Evolutionary conservation across 169 alveolate genomes (phyloP), one percentile per base, ranked within the genome.

Genomic region (Cyclospora cayetanensis): DNA sequence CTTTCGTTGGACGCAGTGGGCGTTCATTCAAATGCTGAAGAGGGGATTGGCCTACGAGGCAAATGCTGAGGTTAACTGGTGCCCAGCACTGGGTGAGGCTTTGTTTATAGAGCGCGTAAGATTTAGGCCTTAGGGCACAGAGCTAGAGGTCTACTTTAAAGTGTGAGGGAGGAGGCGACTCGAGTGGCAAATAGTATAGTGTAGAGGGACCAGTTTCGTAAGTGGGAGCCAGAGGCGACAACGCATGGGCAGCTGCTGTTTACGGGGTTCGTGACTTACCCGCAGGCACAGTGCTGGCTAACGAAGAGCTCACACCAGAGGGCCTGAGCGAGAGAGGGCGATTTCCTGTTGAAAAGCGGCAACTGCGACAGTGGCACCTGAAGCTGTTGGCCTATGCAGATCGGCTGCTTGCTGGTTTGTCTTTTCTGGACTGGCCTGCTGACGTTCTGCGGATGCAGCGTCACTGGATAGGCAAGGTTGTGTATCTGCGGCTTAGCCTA

Each of bases 1-100:
- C 93, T 98, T 95, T 94, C 96, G 94, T 70, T 97, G 98, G 98
- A 98, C 99, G 11, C 98, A 98, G 90, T 94, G 98, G 98, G 94
- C 95, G 4, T 95, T 98, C 95, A 94, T 95, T 70, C 95, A 95
- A 46, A 86, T 98, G 92, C 92, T 86, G 50, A 90, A 96, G 72
- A 74, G 92, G 22, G 97, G 96, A 1, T 94, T 98, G 5, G 99
- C 98, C 2, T 97, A 98, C 91, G 92, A 94, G 63, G 94, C 94
- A 20, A 83, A 35, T 7, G 97, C 96, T 2, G 92, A 92, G 53
- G 98, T 97, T 2, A 97, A 97, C 66, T 97, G 98, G 98, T 97
- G 98, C 92, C 98, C 98, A 27, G 95, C 89, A 5, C 82, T 95
- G n/a, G 95, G 94, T 92, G n/a, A 11, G 90, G 9, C 15, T 46